Percentiles rank a stretch among this genome's conserved stretches.
Conservation (phyloP, 805 yeast genomes). For the Candida morakotiae region DNA sequence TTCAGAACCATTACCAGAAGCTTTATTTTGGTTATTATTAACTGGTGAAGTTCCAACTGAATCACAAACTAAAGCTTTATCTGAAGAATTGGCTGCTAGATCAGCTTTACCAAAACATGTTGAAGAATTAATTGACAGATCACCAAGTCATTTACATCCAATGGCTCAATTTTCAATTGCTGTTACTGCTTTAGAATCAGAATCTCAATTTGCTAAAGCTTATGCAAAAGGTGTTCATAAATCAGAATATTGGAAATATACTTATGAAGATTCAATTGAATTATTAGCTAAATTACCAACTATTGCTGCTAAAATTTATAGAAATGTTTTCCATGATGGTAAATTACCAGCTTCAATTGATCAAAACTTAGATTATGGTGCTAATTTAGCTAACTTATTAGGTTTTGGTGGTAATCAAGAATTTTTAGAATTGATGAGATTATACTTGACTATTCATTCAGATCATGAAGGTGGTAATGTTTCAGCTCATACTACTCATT, state of each 20-base stretch:
- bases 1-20: slow-evolving; percentile 67
- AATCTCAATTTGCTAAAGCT: slow-evolving; percentile 66
- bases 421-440: slow-evolving; percentile 67
- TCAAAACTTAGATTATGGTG: slow-evolving; percentile 62
- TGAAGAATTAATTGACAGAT: slow-evolving; percentile 53
- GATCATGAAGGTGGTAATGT: slow-evolving; percentile 87
- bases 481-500: slow-evolving; percentile 76
- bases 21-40: slow-evolving; percentile 73
- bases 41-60: slow-evolving; percentile 70
- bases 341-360: slow-evolving; percentile 49
- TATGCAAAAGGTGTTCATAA: slow-evolving; percentile 69
- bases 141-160: slow-evolving; percentile 72
- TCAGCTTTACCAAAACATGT: slow-evolving; percentile 64
- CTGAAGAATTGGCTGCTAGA: slow-evolving; percentile 60
- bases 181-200: slow-evolving; percentile 66
- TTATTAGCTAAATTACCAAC: slow-evolving; percentile 72
- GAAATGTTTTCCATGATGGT: slow-evolving; percentile 57
- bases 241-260: slow-evolving; percentile 70
- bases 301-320: slow-evolving; percentile 71
- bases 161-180: slow-evolving; percentile 82
- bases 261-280: slow-evolving; percentile 66
- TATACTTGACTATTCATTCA: slow-evolving; percentile 71
- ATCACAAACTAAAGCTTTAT: slow-evolving; percentile 52
- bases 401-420: slow-evolving; percentile 56
- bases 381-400: slow-evolving; percentile 61